Evolutionary conservation across 306 rosid species (phyloP).

Genomic region (Hippophae tibetana): DNA sequence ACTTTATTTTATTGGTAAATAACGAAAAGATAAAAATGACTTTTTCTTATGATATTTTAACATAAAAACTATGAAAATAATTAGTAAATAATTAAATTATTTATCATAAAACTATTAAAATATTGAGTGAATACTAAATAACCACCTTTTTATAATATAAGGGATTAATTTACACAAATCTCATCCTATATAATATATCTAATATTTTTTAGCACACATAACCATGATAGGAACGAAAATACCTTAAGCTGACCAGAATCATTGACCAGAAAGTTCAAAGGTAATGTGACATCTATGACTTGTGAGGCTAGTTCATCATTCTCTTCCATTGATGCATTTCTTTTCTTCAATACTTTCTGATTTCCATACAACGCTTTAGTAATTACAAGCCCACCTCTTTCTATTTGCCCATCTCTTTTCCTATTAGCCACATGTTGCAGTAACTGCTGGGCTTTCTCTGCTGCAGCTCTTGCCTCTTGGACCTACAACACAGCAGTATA

Average conservation of each 20-base stretch:
- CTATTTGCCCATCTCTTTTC: constrained; percentile 70
- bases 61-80: too few relatives aligned
- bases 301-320: constrained; percentile 41
- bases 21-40: too few relatives aligned
- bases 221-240: not conserved
- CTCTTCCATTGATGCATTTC: constrained; percentile 34
- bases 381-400: constrained; percentile 63
- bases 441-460: constrained; percentile 86
- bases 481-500: constrained; percentile 36
- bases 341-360: constrained; percentile 37
- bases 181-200: too few relatives aligned
- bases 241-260: constrained; percentile 92
- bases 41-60: too few relatives aligned
- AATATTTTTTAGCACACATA: not conserved
- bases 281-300: constrained; percentile 69
- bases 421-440: constrained; percentile 74
- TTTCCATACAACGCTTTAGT: constrained; percentile 68
- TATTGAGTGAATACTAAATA: too few relatives aligned
- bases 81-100: too few relatives aligned
- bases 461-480: constrained; percentile 62
- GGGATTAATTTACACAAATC: too few relatives aligned
- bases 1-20: too few relatives aligned
- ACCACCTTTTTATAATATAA: too few relatives aligned
- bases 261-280: constrained; percentile 76
- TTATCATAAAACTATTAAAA: too few relatives aligned